phyloP scores from a whole-genome alignment of 345 rosid species.

The Dipteronia sinensis region DNA sequence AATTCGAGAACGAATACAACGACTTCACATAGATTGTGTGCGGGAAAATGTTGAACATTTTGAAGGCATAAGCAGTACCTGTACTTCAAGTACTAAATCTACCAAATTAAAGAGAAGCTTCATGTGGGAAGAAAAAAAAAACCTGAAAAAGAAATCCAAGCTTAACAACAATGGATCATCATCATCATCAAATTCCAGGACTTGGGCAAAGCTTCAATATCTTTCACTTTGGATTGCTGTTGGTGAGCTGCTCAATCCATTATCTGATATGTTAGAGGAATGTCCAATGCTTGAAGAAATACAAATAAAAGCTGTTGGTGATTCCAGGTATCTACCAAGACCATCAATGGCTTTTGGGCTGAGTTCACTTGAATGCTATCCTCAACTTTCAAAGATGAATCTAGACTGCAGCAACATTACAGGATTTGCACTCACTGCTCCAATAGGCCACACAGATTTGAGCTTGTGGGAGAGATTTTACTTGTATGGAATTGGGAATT shows the following conservation, averaged over 20 bases:
- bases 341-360: constrained; percentile 62
- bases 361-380: constrained; percentile 58
- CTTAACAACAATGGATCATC: constrained; percentile 16
- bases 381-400: constrained; percentile 71
- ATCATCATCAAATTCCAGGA: constrained; percentile 29
- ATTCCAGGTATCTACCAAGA: constrained; percentile 60
- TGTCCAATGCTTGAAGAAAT: constrained; percentile 89
- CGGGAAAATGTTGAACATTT: constrained; percentile 49
- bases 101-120: background rate
- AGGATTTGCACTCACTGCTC: constrained; percentile 80
- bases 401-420: constrained; percentile 69
- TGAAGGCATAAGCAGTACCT: constrained; percentile 26
- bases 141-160: constrained; percentile 53
- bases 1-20: constrained; percentile 53
- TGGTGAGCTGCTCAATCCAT: constrained; percentile 65
- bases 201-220: constrained; percentile 64
- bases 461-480: constrained; percentile 93
- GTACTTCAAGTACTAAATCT: background rate
- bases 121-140: constrained; percentile 22
- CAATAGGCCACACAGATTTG: constrained; percentile 72
- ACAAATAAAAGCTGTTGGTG: constrained; percentile 74
- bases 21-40: constrained; percentile 78
- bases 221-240: constrained; percentile 82
- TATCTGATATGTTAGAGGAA: constrained; percentile 59
- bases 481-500: constrained; percentile 59